phyloP scores from a whole-genome alignment of 2,329 filamentous ascomycete species.

The Colletotrichum nymphaeae region DNA sequence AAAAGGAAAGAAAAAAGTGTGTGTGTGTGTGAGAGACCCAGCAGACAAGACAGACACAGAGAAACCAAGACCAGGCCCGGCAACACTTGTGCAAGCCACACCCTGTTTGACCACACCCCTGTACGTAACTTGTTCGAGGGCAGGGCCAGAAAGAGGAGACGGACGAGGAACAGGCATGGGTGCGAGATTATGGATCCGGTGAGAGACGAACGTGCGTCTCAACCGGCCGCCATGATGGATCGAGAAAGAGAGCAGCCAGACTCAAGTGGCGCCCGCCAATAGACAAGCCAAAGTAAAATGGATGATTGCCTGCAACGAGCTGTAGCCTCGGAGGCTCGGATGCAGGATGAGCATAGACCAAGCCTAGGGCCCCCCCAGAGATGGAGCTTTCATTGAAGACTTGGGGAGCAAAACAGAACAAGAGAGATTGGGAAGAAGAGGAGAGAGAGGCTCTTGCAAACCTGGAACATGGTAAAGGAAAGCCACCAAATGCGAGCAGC shows the following conservation, averaged over 20 bases:
- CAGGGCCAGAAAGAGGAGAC: conserved; percentile 33
- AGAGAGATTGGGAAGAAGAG: background rate
- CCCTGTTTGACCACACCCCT: conserved; percentile 32
- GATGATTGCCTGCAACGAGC: conserved; percentile 2
- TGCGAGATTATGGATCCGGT: conserved; percentile 36
- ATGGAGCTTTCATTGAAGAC: conserved; percentile 2
- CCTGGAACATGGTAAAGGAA: conserved; percentile 22
- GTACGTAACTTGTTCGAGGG: conserved; percentile 10
- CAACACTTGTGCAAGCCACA: conserved; percentile 30
- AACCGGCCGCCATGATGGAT: conserved; percentile 32
- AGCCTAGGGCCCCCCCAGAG: background rate
- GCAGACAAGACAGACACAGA: conserved; percentile 19
- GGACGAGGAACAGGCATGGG: conserved; percentile 28
- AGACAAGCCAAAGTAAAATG: conserved; percentile 13
- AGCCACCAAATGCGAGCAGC: conserved; percentile 2
- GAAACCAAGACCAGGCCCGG: conserved; percentile 34
- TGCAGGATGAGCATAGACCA: conserved; percentile 25
- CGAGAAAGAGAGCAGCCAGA: conserved; percentile 34
- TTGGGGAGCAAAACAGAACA: background rate
- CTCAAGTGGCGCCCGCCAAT: conserved; percentile 12
- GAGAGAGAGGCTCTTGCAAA: conserved; percentile 23
- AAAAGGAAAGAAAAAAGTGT: background rate
- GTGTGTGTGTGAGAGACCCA: background rate
- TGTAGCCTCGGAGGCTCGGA: conserved; percentile 18
- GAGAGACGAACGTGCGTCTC: conserved; percentile 35